Evolutionary conservation across 2,329 filamentous ascomycete species (phyloP).

Genomic region (Neurospora crassa): DNA sequence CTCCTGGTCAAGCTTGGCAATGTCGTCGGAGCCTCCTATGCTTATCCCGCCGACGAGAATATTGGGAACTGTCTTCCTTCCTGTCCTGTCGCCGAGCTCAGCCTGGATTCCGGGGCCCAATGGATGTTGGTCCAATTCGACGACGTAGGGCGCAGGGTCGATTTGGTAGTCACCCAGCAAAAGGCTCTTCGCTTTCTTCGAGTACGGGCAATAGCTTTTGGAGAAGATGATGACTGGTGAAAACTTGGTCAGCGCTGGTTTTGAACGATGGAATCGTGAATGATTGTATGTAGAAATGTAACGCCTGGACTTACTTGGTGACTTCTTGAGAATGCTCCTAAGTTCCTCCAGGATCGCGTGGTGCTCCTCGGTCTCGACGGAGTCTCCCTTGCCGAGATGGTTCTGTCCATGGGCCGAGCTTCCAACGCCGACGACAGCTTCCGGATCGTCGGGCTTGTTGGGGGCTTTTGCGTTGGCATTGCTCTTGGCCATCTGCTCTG

Average conservation of each 20-base stretch:
- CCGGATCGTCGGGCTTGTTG: constrained; percentile 48
- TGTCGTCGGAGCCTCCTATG: constrained; percentile 84
- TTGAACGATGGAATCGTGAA: background rate
- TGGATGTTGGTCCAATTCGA: constrained; percentile 79
- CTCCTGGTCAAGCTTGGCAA: constrained; percentile 59
- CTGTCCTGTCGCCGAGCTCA: constrained; percentile 62
- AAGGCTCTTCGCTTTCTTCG: constrained; percentile 73
- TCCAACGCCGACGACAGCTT: constrained; percentile 48
- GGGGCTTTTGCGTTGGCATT: constrained; percentile 57
- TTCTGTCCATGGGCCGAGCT: constrained; percentile 45
- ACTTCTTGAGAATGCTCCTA: constrained; percentile 70
- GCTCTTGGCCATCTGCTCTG: constrained; percentile 60
- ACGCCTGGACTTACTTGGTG: constrained; percentile 55
- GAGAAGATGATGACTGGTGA: constrained; percentile 83
- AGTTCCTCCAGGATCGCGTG: constrained; percentile 61
- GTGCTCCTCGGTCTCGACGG: constrained; percentile 45
- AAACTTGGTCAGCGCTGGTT: constrained; percentile 1
- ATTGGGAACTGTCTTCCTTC: constrained; percentile 82
- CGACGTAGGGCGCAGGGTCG: constrained; percentile 71
- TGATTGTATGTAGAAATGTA: background rate
- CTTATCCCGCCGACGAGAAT: constrained; percentile 79
- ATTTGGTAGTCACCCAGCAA: constrained; percentile 80
- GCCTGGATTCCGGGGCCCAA: constrained; percentile 66
- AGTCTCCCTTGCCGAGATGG: constrained; percentile 31
- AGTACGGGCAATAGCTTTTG: constrained; percentile 85